A percentile compares a stretch with the other conserved stretches of the same genome.
phyloP scores from a whole-genome alignment of 2,329 filamentous ascomycete genomes.

The Reticulascus tulasneorum region DNA sequence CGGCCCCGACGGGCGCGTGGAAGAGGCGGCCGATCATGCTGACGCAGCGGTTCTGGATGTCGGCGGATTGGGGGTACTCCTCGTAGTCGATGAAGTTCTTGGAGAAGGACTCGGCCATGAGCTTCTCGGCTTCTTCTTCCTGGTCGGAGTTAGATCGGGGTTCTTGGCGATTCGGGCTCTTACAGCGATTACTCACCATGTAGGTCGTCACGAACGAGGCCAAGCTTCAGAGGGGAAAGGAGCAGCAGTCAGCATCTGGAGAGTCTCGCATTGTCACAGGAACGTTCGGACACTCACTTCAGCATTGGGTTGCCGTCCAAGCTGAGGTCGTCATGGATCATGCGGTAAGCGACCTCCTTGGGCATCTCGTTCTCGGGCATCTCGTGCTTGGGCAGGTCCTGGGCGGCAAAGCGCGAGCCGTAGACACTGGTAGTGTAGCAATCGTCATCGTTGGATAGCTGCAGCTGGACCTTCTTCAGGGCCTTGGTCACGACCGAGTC shows the following conservation, averaged over 20 bases:
- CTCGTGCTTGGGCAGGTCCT: conserved; percentile 75
- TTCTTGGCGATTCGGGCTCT: not conserved
- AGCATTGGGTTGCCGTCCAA: conserved; percentile 89
- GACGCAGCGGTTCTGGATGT: conserved; percentile 89
- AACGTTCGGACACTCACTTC: conserved; percentile 47
- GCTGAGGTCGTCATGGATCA: conserved; percentile 94
- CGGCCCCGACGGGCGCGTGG: conserved; percentile 62
- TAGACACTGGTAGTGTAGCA: conserved; percentile 78
- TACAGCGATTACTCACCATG: conserved; percentile 59
- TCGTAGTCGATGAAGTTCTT: conserved; percentile 96
- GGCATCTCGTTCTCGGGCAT: conserved; percentile 94
- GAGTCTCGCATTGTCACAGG: not conserved
- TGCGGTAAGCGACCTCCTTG: conserved; percentile 84
- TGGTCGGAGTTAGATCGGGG: conserved; percentile 26
- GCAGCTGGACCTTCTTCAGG: conserved; percentile 17
- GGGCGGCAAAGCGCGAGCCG: conserved; percentile 75
- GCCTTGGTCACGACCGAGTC: conserved; percentile 6
- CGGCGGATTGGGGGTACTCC: conserved; percentile 75
- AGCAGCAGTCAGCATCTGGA: too few relatives aligned
- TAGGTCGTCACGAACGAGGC: conserved; percentile 95
- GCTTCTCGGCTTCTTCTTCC: conserved; percentile 93
- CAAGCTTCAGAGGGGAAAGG: conserved; percentile 48
- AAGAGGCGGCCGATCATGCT: conserved; percentile 89
- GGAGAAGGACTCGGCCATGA: conserved; percentile 87
- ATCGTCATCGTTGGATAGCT: conserved; percentile 49